Base-by-base conservation (phyloP, 768 basidiomycete genomes). In the Pisolithus microcarpus region DNA sequence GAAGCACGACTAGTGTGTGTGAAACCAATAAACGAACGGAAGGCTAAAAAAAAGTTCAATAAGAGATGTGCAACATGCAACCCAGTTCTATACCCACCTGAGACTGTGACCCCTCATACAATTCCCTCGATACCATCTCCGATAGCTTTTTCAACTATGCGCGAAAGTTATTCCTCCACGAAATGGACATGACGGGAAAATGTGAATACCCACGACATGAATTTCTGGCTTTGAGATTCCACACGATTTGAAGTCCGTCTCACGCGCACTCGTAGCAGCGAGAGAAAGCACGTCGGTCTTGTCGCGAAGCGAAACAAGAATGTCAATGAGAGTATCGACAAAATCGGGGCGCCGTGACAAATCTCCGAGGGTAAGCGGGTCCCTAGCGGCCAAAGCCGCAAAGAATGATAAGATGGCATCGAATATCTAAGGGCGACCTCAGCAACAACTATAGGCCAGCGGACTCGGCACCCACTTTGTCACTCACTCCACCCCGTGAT, bases 321-420 rank as follows among this genome's bases (percentile, higher is more conserved):
- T 64, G 30, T 60, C 61, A 42, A 81, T 72, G 4, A 84, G 67
- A 1, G 70, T 74, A 18, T 70, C 59, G 30, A 74, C 62, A 11
- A 79, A 65, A 11, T 56, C 55, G 19, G 69, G 57, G 16, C 56
- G 57, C 38, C 65, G 61, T 28, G 76, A 78, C 19, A 90, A 65
- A 26, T 87, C 84, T 4, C 66, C 52, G 9, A 88, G 65, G 15
- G 79, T 79, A 16, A 65, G 62, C 0, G 75, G 59, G 51, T 89
- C 84, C 46, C 79, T 77, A 3, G 87, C 74, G 5, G 83, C 75
- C 5, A 91, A 69, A 0, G 80, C 75, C 10, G 75, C 70, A 54
- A 87, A 87, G 54, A 85, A 77, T 0, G 75, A 66, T 5, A 89
- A 65, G 31, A 82, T 74, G 18, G 76, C 72, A 56, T 90, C 85